Conservation (phyloP, 495 filamentous ascomycete genomes). For the Aspergillus olivimuriae region DNA sequence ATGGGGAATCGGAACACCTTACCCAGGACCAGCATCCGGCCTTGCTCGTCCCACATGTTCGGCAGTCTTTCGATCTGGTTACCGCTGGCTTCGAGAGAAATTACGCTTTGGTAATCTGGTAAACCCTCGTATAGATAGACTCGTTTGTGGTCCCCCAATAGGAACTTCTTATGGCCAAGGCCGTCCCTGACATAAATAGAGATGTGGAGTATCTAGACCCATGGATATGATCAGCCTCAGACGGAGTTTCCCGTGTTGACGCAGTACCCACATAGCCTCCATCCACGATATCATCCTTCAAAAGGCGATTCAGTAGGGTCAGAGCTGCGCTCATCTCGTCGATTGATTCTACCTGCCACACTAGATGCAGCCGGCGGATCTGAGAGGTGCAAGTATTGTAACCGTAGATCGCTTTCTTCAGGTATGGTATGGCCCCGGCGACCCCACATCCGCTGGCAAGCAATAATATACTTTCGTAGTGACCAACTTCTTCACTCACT, state of each 20-base stretch:
- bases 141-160: slow-evolving; percentile 12
- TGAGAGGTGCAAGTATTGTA: slow-evolving; percentile 21
- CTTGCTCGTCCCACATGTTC: slow-evolving; percentile 14
- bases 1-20: slow-evolving; percentile 1
- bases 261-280: slow-evolving; percentile 17
- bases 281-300: slow-evolving; percentile 19
- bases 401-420: slow-evolving; percentile 24
- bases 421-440: slow-evolving; percentile 19
- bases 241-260: too few species aligned
- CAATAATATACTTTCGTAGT: slow-evolving; percentile 26
- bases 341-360: slow-evolving; percentile 25
- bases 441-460: slow-evolving; percentile 22
- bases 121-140: slow-evolving; percentile 13
- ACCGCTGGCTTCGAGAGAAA: slow-evolving; percentile 13
- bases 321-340: slow-evolving; percentile 6
- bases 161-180: slow-evolving; percentile 8
- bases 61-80: slow-evolving; percentile 14
- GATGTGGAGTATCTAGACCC: slow-evolving; percentile 18
- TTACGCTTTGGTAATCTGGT: slow-evolving; percentile 13
- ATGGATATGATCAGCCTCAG: too few species aligned
- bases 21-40: slow-evolving; percentile 16
- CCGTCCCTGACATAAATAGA: slow-evolving; percentile 16
- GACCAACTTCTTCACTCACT: slow-evolving; percentile 10
- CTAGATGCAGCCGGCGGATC: slow-evolving; percentile 22
- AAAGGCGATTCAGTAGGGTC: slow-evolving; percentile 14